phyloP scores from a whole-genome alignment of 441 rosid species.

The Pelargonium fulgidum region DNA sequence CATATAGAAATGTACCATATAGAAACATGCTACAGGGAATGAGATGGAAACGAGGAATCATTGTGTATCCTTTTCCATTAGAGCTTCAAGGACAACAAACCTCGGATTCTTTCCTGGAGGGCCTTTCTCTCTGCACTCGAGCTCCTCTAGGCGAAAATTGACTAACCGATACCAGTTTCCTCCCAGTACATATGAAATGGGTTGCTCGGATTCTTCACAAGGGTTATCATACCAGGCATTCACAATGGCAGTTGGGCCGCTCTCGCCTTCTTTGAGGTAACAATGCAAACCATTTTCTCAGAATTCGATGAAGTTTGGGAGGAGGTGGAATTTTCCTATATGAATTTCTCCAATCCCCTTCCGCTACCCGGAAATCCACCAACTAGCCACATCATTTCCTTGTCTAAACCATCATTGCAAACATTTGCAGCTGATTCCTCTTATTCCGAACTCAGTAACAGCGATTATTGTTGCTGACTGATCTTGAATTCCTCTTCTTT shows the following conservation, averaged over 20 bases:
- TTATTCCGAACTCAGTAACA: slow-evolving; percentile 12
- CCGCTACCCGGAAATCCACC: slow-evolving; percentile 87
- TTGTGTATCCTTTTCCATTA: slow-evolving; percentile 31
- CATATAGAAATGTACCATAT: slow-evolving; percentile 8
- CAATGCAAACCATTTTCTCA: slow-evolving; percentile 13
- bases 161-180: slow-evolving; percentile 77
- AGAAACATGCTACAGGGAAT: slow-evolving; percentile 13
- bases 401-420: slow-evolving; percentile 61
- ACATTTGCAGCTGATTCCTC: slow-evolving; percentile 12
- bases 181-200: slow-evolving; percentile 81
- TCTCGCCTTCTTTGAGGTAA: slow-evolving; percentile 45
- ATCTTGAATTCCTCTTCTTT: too few species aligned
- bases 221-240: slow-evolving; percentile 81
- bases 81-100: slow-evolving; percentile 55
- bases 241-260: slow-evolving; percentile 63
- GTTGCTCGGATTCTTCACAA: slow-evolving; percentile 58
- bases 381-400: slow-evolving; percentile 83
- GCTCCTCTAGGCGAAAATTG: slow-evolving; percentile 73
- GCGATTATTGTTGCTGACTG: slow-evolving; percentile 13
- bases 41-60: slow-evolving; percentile 13
- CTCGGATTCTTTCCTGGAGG: slow-evolving; percentile 74
- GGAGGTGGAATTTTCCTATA: slow-evolving; percentile 73
- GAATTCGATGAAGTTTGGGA: slow-evolving; percentile 19
- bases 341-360: slow-evolving; percentile 55
- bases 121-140: slow-evolving; percentile 66